Conservation (phyloP, 1,139 yeast genomes). For the Geotrichum europaeum region DNA sequence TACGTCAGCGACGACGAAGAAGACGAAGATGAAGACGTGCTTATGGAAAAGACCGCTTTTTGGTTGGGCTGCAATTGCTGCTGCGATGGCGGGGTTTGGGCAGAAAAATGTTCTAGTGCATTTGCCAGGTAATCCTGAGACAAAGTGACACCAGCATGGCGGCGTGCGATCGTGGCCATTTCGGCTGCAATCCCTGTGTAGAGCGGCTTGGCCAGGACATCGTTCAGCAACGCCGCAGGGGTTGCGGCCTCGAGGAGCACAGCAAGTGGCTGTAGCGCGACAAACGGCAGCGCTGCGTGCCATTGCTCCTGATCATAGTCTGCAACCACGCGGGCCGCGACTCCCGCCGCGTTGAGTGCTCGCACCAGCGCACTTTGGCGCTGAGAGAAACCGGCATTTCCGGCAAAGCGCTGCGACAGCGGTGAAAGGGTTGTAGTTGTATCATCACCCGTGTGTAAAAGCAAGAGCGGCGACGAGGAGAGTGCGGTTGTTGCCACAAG, state of each 20-base stretch:
- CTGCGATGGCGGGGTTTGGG: neutral
- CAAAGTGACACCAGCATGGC: constrained; percentile 13
- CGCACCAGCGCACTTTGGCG: neutral
- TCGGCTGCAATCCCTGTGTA: constrained; percentile 53
- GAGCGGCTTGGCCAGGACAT: constrained; percentile 78
- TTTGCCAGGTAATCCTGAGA: constrained; percentile 13
- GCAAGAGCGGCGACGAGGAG: constrained; percentile 15
- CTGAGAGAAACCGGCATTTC: constrained; percentile 4
- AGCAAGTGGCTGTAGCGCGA: constrained; percentile 71
- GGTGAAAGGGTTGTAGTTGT: constrained; percentile 19
- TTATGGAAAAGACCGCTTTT: neutral
- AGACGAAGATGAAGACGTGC: constrained; percentile 7
- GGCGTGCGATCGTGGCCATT: constrained; percentile 14
- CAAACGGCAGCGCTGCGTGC: constrained; percentile 73
- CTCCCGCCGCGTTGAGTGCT: constrained; percentile 14
- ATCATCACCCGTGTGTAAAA: constrained; percentile 16
- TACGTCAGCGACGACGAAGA: constrained; percentile 16
- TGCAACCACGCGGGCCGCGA: constrained; percentile 12
- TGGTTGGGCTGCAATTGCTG: neutral
- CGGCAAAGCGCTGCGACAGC: constrained; percentile 21
- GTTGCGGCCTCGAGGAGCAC: constrained; percentile 64
- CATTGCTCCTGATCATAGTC: constrained; percentile 49
- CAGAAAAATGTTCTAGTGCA: neutral
- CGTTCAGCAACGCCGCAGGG: constrained; percentile 52
- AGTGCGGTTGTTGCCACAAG: neutral